phyloP scores from a whole-genome alignment of 495 filamentous ascomycete species.

The Hyaloscypha finlandica region DNA sequence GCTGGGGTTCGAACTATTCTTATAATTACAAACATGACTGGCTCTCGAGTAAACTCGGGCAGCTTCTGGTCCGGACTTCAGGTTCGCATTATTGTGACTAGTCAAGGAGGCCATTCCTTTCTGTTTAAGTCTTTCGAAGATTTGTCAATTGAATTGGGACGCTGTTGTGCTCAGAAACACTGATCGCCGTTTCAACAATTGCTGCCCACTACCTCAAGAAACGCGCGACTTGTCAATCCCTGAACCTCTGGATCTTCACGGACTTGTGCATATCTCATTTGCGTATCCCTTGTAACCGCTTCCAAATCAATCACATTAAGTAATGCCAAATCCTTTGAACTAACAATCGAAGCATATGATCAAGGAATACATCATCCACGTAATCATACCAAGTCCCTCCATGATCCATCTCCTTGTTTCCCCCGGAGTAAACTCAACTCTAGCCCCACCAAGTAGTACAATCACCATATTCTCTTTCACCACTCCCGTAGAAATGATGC shows the following conservation, averaged over 20 bases:
- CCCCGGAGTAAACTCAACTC: too few relatives aligned
- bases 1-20: not conserved
- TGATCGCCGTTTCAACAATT: not conserved
- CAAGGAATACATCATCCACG: too few relatives aligned
- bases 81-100: not conserved
- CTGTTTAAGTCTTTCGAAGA: not conserved
- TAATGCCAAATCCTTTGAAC: not conserved
- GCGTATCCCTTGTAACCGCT: not conserved
- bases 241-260: not conserved
- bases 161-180: not conserved
- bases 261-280: not conserved
- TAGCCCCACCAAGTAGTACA: too few relatives aligned
- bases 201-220: not conserved
- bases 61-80: not conserved
- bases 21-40: not conserved
- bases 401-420: too few relatives aligned
- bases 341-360: too few relatives aligned
- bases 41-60: not conserved
- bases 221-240: not conserved
- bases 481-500: too few relatives aligned
- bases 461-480: too few relatives aligned
- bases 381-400: too few relatives aligned
- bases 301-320: not conserved
- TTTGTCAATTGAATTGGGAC: not conserved
- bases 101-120: not conserved